Conservation (phyloP, 495 filamentous ascomycete species). For the Opeltia flavorubescens region DNA sequence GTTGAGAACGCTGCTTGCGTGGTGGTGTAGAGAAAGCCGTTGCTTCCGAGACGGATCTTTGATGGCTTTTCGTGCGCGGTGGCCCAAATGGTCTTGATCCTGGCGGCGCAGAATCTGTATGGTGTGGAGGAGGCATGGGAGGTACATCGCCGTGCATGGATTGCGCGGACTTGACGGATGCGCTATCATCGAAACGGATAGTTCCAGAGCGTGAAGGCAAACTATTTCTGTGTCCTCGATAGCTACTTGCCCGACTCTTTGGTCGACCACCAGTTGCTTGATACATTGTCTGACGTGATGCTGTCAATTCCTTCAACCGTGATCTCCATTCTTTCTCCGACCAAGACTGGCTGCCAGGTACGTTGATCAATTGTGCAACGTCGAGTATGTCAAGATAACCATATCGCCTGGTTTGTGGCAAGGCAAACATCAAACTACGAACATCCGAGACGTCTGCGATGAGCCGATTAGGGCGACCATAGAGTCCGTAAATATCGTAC, state of each 20-base stretch:
- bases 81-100: constrained; percentile 28
- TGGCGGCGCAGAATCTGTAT: constrained; percentile 25
- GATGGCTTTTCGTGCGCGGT: constrained; percentile 26
- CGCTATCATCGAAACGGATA: constrained; percentile 52
- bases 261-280: constrained; percentile 28
- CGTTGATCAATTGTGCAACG: constrained; percentile 62
- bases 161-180: constrained; percentile 40
- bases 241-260: constrained; percentile 47
- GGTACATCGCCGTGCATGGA: constrained; percentile 27
- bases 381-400: constrained; percentile 86
- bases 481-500: constrained; percentile 84
- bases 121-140: constrained; percentile 14
- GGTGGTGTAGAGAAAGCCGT: constrained; percentile 20
- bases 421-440: constrained; percentile 93
- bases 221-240: constrained; percentile 52
- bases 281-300: constrained; percentile 49
- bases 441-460: constrained; percentile 76
- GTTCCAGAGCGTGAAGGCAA: constrained; percentile 37
- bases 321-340: constrained; percentile 81
- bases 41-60: constrained; percentile 20
- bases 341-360: constrained; percentile 65
- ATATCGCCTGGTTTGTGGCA: constrained; percentile 77
- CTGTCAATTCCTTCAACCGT: constrained; percentile 78
- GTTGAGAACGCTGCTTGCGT: constrained; percentile 27
- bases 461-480: constrained; percentile 77